A percentile compares a stretch with the other conserved stretches of the same genome.
Evolutionary conservation across 1,139 yeast genomes (phyloP).

Genomic region (Kodamaea suecica): DNA sequence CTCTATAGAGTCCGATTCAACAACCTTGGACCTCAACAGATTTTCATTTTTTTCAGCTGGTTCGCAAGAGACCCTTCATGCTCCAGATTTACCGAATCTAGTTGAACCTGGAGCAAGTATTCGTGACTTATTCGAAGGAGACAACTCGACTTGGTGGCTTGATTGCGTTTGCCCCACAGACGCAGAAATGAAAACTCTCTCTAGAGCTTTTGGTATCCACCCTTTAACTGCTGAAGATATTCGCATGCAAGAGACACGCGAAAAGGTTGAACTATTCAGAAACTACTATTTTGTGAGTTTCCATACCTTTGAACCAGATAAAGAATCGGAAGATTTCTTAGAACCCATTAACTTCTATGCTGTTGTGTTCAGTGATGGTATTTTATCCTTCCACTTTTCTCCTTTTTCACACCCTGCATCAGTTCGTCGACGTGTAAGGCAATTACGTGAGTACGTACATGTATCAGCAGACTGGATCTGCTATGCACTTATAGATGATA

Average conservation of each 20-base stretch:
- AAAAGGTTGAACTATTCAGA: slow-evolving; percentile 74
- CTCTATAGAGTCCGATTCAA: slow-evolving; percentile 21
- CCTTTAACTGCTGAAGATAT: slow-evolving; percentile 86
- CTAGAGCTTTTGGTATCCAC: slow-evolving; percentile 77
- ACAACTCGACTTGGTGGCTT: slow-evolving; percentile 72
- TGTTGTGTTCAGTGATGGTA: slow-evolving; percentile 82
- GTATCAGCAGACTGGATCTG: slow-evolving; percentile 93
- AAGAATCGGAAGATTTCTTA: slow-evolving; percentile 73
- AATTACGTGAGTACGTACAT: slow-evolving; percentile 79
- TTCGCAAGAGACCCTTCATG: slow-evolving; percentile 82
- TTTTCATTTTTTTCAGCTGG: slow-evolving; percentile 82
- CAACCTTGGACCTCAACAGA: slow-evolving; percentile 44
- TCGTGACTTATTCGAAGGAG: slow-evolving; percentile 57
- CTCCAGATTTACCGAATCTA: slow-evolving; percentile 79
- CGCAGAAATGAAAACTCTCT: slow-evolving; percentile 60
- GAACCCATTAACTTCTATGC: slow-evolving; percentile 87
- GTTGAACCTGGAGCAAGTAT: slow-evolving; percentile 64
- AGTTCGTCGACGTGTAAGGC: slow-evolving; percentile 89
- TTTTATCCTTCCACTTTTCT: slow-evolving; percentile 79
- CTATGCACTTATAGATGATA: slow-evolving; percentile 90
- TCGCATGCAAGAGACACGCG: slow-evolving; percentile 81
- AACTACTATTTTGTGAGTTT: slow-evolving; percentile 77
- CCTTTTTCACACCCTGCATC: slow-evolving; percentile 81
- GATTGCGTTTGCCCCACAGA: slow-evolving; percentile 71
- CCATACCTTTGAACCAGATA: slow-evolving; percentile 76